Evolutionary conservation across 2,329 filamentous ascomycete species (phyloP).

Genomic region (Zymoseptoria passerinii): DNA sequence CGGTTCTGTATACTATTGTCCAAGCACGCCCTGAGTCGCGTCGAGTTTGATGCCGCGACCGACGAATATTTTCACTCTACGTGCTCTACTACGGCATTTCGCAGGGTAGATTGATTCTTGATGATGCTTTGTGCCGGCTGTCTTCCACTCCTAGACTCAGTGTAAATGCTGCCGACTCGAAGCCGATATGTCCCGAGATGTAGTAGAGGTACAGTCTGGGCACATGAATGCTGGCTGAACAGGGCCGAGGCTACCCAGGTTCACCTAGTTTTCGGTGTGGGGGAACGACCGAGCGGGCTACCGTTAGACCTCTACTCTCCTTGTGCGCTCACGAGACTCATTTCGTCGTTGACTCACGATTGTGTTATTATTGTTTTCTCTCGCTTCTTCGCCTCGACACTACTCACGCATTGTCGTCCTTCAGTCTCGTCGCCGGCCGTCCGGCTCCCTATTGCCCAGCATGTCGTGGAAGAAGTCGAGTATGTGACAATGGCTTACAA

Average conservation of each 20-base stretch:
- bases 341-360: neutral
- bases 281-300: neutral
- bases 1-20: neutral
- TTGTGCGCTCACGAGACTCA: neutral
- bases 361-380: neutral
- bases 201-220: neutral
- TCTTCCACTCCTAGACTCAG: neutral
- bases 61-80: neutral
- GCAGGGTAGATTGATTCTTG: neutral
- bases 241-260: neutral
- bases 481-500: slow-evolving; percentile 6
- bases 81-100: neutral
- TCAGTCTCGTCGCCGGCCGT: slow-evolving; percentile 6
- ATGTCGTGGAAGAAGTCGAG: slow-evolving; percentile 28
- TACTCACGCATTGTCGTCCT: slow-evolving; percentile 11
- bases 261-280: neutral
- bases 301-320: neutral
- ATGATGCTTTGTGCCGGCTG: neutral
- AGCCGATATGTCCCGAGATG: neutral
- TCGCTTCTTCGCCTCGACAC: neutral
- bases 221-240: neutral
- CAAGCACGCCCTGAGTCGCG: neutral
- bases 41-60: neutral
- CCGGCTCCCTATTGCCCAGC: slow-evolving; percentile 14
- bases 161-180: neutral